These are phyloP conservation scores for Mycosphaerelloides madeirae DNA, from an alignment of 2,329 filamentous ascomycete species.

Conservation along the genomic window DNA sequence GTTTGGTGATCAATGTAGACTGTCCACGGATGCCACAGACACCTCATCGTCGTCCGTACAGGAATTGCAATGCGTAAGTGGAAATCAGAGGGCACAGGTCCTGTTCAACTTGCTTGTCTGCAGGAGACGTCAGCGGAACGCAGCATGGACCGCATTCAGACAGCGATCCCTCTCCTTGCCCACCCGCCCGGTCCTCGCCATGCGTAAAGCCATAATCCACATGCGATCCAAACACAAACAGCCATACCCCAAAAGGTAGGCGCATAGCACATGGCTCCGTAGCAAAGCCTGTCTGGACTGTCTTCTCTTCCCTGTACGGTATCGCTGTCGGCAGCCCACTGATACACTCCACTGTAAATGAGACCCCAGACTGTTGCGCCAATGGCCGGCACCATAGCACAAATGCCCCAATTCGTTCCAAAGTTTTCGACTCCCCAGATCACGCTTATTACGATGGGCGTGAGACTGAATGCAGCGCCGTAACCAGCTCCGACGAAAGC, in stretches of 20 bases:
- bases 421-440: conserved; percentile 98
- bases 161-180: conserved; percentile 69
- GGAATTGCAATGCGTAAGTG: too few relatives aligned
- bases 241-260: conserved; percentile 82
- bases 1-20: too few relatives aligned
- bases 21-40: too few relatives aligned
- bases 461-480: conserved; percentile 82
- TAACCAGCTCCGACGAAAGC: conserved; percentile 84
- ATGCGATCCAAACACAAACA: conserved; percentile 71
- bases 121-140: too few relatives aligned
- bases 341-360: conserved; percentile 78
- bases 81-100: too few relatives aligned
- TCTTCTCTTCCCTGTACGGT: conserved; percentile 32
- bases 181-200: conserved; percentile 78
- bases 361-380: conserved; percentile 88
- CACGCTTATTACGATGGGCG: conserved; percentile 88
- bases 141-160: too few relatives aligned
- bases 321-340: conserved; percentile 54
- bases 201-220: conserved; percentile 66
- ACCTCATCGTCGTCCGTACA: too few relatives aligned
- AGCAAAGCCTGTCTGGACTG: conserved; percentile 60
- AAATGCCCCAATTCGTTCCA: conserved; percentile 94
- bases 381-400: conserved; percentile 83
- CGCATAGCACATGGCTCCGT: conserved; percentile 76
- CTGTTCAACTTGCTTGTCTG: too few relatives aligned